phyloP scores from a whole-genome alignment of 257 asterid genomes.

The Penstemon davidsonii region DNA sequence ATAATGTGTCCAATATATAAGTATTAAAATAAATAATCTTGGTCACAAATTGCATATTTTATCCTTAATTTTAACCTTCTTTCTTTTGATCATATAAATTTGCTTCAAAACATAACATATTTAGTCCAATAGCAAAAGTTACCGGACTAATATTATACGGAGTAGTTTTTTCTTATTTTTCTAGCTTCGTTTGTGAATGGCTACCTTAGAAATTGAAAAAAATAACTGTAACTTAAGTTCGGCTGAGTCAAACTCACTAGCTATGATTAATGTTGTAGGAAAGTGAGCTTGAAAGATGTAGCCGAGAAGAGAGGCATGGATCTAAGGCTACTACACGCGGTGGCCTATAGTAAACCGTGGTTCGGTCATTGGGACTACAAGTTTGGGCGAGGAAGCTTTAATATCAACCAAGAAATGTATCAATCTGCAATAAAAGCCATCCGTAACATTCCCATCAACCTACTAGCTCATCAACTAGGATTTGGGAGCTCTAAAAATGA shows the following conservation, averaged over 20 bases:
- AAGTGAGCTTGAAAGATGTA: conserved; percentile 79
- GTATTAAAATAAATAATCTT: no score
- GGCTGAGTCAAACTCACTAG: no score
- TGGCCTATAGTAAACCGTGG: conserved; percentile 86
- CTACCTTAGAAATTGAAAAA: no score
- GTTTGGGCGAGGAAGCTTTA: conserved; percentile 72
- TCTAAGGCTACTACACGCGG: conserved; percentile 62
- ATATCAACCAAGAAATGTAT: conserved; percentile 56
- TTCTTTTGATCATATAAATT: no score
- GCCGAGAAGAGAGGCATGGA: conserved; percentile 84
- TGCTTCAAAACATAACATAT: background rate
- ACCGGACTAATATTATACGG: no score
- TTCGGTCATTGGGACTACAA: conserved; percentile 82
- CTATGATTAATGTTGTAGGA: conserved; percentile 42
- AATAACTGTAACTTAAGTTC: no score
- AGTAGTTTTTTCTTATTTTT: background rate
- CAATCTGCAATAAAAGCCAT: conserved; percentile 59
- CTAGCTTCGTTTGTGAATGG: no score
- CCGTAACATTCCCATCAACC: conserved; percentile 58
- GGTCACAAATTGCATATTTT: background rate
- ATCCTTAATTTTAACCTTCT: no score
- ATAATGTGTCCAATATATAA: background rate
- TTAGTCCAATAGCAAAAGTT: no score
- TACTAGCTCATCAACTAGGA: conserved; percentile 49
- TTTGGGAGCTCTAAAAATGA: conserved; percentile 38